phyloP scores from a whole-genome alignment of 2,329 filamentous ascomycete genomes.

The Penicillium aurantiogriseum region DNA sequence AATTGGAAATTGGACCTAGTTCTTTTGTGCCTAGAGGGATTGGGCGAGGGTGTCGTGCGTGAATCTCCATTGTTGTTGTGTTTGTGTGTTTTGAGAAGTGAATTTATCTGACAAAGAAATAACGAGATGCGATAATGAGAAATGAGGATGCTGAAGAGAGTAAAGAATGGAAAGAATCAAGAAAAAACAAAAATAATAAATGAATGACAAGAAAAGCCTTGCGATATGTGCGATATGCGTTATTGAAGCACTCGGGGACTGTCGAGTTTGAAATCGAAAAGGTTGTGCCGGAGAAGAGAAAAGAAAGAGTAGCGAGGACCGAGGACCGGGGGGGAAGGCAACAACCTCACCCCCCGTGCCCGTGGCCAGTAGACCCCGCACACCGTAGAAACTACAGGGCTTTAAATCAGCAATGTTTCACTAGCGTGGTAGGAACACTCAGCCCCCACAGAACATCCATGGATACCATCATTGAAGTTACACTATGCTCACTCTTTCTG shows the following conservation, averaged over 20 bases:
- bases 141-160: not conserved
- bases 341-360: no score
- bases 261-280: not conserved
- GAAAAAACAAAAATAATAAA: no score
- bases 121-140: no score
- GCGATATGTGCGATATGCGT: no score
- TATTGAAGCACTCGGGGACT: not conserved
- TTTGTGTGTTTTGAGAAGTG: not conserved
- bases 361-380: no score
- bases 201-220: not conserved
- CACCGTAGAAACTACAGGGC: no score
- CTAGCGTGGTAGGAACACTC: not conserved
- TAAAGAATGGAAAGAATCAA: no score
- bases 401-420: not conserved
- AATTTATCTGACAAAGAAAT: not conserved
- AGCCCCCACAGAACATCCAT: not conserved
- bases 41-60: not conserved
- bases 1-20: conserved; percentile 24
- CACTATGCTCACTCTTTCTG: not conserved
- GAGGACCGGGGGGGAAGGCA: no score
- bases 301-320: no score
- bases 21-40: not conserved
- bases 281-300: no score
- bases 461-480: not conserved
- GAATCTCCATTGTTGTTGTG: not conserved